Evolutionary conservation across 2,329 filamentous ascomycete genomes (phyloP), one percentile per base, ranked within the genome.

Genomic region (Diaporthe humulicola): DNA sequence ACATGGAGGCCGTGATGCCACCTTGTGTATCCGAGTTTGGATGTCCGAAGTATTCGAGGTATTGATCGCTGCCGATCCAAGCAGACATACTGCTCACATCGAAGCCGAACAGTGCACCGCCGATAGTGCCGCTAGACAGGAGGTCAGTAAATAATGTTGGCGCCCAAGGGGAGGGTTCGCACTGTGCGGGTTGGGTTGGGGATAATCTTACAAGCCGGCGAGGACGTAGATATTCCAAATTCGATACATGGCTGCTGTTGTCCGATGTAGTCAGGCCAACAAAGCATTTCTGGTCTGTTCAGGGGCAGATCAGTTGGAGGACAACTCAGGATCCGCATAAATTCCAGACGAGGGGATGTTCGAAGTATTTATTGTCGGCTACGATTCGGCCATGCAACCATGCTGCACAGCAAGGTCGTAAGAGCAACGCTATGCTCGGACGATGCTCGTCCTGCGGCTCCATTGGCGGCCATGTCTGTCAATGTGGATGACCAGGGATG

Each of bases 1-100:
- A 91, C 93, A 95, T 95, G 2, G 93, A 86, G 30, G 92, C 92
- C 3, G 92, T 93, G 81, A 95, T 94, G 60, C 89, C 92, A 58
- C 92, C 93, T 82, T 95, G 93, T 4, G 38, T 60, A 0, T 88
- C 86, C 77, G 89, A 87, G 60, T 60, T 28, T 6, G 75, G 75
- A n/a, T 45, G 70, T 57, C 58, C 50, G 42, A 76, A 76, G 48
- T 73, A 76, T 15, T 74, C 67, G 73, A 76, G 75, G 19, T 76
- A 76, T n/a, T 74, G 73, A 2, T 74, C 48, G 48, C 73, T 93
- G 40, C 91, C 91, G 50, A 95, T 86, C 33, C 92, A 90, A 60
- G 90, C 90, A 50, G 90, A 92, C 93, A 95, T 94, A 57, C 92
- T 93, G 73, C 89, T 91, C 79, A 95, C 94, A 84, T 95, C 94